Evolutionary conservation across 202 grass and related monocot species (phyloP).

Genomic region (Dendrocalamus latiflorus): DNA sequence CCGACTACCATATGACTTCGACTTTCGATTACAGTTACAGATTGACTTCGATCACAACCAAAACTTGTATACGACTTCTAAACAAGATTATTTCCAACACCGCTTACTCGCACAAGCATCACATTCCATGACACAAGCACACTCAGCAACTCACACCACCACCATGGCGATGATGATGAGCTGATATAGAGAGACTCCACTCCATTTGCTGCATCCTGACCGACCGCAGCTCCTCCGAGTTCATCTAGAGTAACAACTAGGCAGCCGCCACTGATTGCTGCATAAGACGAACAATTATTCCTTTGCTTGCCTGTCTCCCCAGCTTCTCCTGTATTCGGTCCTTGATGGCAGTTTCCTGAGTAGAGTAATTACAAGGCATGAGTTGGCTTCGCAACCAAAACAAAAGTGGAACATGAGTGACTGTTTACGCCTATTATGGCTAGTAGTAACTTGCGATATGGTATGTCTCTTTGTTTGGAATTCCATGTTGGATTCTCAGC

Average conservation of each 20-base stretch:
- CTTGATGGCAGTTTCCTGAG: constrained; percentile 95
- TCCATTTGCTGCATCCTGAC: background rate
- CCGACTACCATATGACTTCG: too few species aligned
- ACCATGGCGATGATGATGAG: background rate
- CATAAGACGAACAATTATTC: constrained; percentile 34
- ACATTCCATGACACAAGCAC: constrained; percentile 21
- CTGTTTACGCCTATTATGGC: background rate
- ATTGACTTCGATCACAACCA: too few species aligned
- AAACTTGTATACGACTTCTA: too few species aligned
- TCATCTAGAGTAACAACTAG: constrained; percentile 16
- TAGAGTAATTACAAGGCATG: constrained; percentile 10
- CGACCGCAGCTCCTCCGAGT: background rate
- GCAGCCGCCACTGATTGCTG: constrained; percentile 42
- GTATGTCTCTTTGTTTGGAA: background rate
- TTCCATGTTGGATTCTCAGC: background rate
- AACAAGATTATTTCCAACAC: too few species aligned
- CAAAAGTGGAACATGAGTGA: background rate
- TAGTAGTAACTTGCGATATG: background rate
- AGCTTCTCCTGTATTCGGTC: constrained; percentile 84
- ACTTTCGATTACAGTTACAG: too few species aligned
- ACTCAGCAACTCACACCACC: background rate
- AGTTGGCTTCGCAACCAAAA: background rate
- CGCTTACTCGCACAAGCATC: constrained; percentile 32
- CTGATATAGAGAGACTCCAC: background rate
- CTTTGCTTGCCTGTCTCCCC: constrained; percentile 62